Evolutionary conservation across 2,329 filamentous ascomycete genomes (phyloP), one percentile per base, ranked within the genome.

Genomic region (Mycosphaerella arachidis): DNA sequence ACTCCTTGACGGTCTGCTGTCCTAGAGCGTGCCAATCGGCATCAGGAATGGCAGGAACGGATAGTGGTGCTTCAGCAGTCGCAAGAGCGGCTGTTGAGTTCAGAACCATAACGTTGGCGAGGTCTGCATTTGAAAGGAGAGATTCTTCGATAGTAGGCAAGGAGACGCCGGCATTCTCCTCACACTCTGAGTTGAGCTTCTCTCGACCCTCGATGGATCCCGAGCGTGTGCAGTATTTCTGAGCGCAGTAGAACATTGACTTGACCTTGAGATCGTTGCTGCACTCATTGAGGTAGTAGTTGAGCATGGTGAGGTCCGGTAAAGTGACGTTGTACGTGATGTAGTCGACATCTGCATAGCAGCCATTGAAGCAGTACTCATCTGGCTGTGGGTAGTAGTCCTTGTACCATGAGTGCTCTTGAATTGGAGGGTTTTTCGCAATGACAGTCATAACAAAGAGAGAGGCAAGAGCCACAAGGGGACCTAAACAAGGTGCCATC

Each of bases 371-470:
- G 51, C 60, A 65, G 46, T 65, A 62, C 18, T 61, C 52, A 6
- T 57, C 45, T 24, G 57, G 46, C 20, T 46, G 33, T 31, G 58
- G 63, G 35, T 61, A 63, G 45, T 65, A 65, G 55, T 65, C 29
- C 40, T 63, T 63, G 52, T 63, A 65, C 60, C 58, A 65, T 33
- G 53, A 57, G 54, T 59, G 60, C 37, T 63, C 37, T 37, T 55
- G 53, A 27, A 48, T 13, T 7, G 48, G 24, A 9, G 29, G 27
- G 8, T 31, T 12, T 7, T 6, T 31, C 10, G 48, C 48, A 6
- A 10, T 33, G 27, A 52, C 18, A 16, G 48, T 13, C 4, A 31
- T 31, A 13, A 27, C 16, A 27, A 52, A 52, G 48, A 31, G 13
- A 18, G 48, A 52, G 48, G 48, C 48, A 31, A 52, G 48, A 18